These are phyloP conservation scores for Vigna nakashimae DNA, from an alignment of 306 rosid genomes.

Conservation along the genomic window DNA sequence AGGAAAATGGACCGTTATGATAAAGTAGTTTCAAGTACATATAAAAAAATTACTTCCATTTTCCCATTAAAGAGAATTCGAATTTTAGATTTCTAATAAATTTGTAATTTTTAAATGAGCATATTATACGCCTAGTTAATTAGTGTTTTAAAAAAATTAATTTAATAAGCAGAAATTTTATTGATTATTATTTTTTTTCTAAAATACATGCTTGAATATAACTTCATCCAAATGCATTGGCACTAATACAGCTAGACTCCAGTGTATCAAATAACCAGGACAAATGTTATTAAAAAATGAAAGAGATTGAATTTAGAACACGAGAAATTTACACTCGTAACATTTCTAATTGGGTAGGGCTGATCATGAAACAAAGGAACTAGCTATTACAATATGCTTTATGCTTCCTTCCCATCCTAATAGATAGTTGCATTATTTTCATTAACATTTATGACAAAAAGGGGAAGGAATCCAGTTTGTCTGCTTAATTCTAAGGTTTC, in stretches of 20 bases:
- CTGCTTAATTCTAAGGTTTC: constrained; percentile 41
- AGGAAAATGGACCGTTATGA: no score
- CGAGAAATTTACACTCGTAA: not conserved
- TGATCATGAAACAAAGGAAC: not conserved
- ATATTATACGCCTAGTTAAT: no score
- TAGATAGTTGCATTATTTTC: constrained; percentile 27
- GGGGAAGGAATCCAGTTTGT: not conserved
- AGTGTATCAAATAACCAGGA: not conserved
- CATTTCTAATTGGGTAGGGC: not conserved
- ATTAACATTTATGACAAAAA: not conserved
- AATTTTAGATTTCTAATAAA: no score
- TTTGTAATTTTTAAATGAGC: no score
- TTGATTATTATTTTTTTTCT: no score
- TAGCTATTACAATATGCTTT: constrained; percentile 21
- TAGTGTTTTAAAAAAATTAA: no score
- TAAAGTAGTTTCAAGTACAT: no score
- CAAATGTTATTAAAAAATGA: not conserved
- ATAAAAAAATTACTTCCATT: no score
- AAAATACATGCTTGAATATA: no score
- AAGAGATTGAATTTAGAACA: not conserved
- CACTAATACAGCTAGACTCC: not conserved
- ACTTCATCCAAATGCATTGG: no score
- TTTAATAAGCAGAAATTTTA: no score
- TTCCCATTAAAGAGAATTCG: no score
- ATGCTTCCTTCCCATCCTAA: constrained; percentile 30